Base-by-base conservation (phyloP, 1,284 basidiomycete species). In the Apiotrichum veenhuisii region DNA sequence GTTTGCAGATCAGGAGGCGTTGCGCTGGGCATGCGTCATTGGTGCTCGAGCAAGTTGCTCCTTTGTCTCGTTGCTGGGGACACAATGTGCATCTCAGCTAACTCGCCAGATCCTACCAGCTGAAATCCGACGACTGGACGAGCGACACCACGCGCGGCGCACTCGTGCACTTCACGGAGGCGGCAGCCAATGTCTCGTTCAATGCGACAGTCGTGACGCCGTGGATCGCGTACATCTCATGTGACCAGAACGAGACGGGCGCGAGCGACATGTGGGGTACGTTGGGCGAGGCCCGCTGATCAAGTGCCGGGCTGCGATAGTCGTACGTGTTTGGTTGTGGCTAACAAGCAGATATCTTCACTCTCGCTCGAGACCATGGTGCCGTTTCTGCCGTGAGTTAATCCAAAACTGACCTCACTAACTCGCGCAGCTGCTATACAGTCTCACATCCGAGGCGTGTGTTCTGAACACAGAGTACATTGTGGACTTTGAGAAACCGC, bases 181-280 rank as follows among this genome's bases (percentile, higher is more conserved):
- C 64, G 2, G n/a, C n/a, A n/a, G n/a, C n/a, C n/a, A 62, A 57
- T 5, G 67, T 65, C 20, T 25, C 7, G 50, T 67, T 33, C 89
- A 87, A 83, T 7, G 15, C 23, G 5, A 67, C 77, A 0, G 71
- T 76, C 0, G 56, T 77, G 2, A 89, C 90, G 0, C 90, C 91
- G 9, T 94, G 90, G 89, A 88, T 94, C 62, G 91, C 91, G 5
- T 82, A 91, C 65, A 83, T 94, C 46, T 83, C 84, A 14, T 94
- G 91, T 72, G 90, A 92, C 68, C 69, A 71, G 52, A 90, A 91
- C 71, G 82, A 85, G 25, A 88, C 87, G 5, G 75, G 82, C 59
- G 79, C 82, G 18, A 74, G 65, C 52, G 57, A 70, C n/a, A 68
- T 72, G 44, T 69, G 64, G 64, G 73, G 73, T 74, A 23, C 22